Evolutionary conservation across 1,284 basidiomycete species (phyloP), one percentile per base, ranked within the genome.

Genomic region (Polyporus tsugae): DNA sequence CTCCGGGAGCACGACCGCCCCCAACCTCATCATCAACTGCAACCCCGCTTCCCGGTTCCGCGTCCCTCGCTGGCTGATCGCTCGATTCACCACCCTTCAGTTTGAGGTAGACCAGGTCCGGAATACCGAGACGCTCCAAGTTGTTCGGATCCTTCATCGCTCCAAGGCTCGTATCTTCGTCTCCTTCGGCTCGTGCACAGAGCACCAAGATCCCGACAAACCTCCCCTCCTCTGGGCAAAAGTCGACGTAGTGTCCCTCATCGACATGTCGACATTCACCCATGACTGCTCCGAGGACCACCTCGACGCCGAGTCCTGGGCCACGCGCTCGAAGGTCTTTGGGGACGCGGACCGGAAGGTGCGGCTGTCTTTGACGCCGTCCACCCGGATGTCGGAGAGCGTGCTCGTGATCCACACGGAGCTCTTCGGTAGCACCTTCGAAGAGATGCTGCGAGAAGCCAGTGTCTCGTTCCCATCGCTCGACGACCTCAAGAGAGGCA

Each of bases 331-430:
- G 22, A 59, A 36, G 36, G 62, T 38, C 17, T 67, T 67, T 39
- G 55, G 62, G 0, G 44, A 63, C 38, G 2, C 13, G 7, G 62
- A 46, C 17, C 52, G 65, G 13, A n/a, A 6, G 6, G 60, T 62
- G 9, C 60, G 65, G 4, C 60, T 62, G 2, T 62, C 65, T 1
- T 62, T 66, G 41, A 49, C 29, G 10, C 41, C 17, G 1, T 66
- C 53, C 60, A n/a, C 3, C 2, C 17, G 42, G 15, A 19, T n/a
- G 19, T 39, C 64, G 7, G 46, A n/a, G 7, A 22, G 1, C 13
- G 57, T 49, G 4, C 19, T 53, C 29, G 38, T 65, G 9, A 10
- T 62, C 6, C 49, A 57, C 25, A 2, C 57, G 6, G 59, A 65
- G 25, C 64, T 65, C 22, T 2, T 17, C 11, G 64, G 64, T 0